Evolutionary conservation across 2,329 filamentous ascomycete species (phyloP), one percentile per base, ranked within the genome.

Genomic region (Helicocarpus griseus): DNA sequence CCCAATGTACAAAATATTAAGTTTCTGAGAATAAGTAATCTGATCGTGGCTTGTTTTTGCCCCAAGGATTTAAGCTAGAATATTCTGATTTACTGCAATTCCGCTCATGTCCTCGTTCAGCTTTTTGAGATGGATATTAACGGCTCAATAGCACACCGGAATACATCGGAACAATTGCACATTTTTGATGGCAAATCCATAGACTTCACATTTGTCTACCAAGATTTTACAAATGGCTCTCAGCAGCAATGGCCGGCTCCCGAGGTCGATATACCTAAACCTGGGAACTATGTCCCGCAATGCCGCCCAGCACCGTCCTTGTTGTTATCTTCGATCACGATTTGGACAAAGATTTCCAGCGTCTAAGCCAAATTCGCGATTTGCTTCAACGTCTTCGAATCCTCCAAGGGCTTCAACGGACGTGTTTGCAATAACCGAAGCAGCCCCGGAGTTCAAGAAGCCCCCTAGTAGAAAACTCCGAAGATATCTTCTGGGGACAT

Each of bases 401-500:
- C 9, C 51, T 4, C 5, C 46, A 26, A 35, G 17, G 21, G 47
- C 7, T 31, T 21, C 40, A 14, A 19, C 21, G n/a, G 28, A n/a
- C n/a, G n/a, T n/a, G n/a, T n/a, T 36, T 24, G 41, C 13, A n/a
- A 17, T 19, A 8, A 22, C 26, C 26, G 28, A 24, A n/a, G 48
- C 39, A n/a, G 29, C 39, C 48, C 3, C 21, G 17, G 22, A 24
- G 3, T 2, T 9, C 3, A 26, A 28, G n/a, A 47, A 47, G n/a
- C 28, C 40, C 2, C 41, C 49, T 7, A 17, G 28, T 21, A 26
- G 33, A 46, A 41, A 41, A 21, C 21, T 51, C 31, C 35, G 33
- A 19, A 51, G 31, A 46, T 35, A 26, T 38, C 19, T 68, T 17
- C 58, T 68, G 21, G 78, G 79, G 46, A 77, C 79, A 19, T 72